Conservation (phyloP, 2,329 filamentous ascomycete species). For the Seiridium cupressi region DNA sequence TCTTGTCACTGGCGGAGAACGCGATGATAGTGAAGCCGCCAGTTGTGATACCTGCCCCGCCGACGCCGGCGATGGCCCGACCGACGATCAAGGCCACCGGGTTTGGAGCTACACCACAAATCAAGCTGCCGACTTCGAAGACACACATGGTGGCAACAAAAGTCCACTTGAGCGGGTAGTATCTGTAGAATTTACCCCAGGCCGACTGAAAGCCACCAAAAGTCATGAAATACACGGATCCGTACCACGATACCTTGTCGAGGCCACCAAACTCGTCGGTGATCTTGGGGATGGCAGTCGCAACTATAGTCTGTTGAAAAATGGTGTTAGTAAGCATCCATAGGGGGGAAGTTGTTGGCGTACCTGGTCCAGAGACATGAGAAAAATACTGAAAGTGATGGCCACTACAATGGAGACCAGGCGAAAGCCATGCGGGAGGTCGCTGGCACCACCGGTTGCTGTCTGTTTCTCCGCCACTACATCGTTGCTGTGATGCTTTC, state of each 20-base stretch:
- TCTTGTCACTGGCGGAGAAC: constrained; percentile 9
- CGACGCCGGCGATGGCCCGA: constrained; percentile 55
- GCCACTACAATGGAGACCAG: no score
- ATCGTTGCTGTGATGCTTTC: no score
- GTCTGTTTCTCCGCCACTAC: no score
- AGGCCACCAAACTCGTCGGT: constrained; percentile 36
- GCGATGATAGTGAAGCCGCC: not conserved
- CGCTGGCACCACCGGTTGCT: no score
- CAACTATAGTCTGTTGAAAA: not conserved
- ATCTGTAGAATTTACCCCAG: constrained; percentile 38
- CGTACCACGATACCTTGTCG: constrained; percentile 37
- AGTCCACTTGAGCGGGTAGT: constrained; percentile 31
- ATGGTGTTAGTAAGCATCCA: no score
- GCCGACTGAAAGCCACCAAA: constrained; percentile 36
- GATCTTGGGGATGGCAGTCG: constrained; percentile 33
- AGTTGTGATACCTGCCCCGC: constrained; percentile 48
- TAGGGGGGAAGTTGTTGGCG: no score
- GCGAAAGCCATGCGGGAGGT: no score
- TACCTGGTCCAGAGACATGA: no score
- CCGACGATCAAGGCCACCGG: constrained; percentile 55
- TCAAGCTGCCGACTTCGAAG: constrained; percentile 52
- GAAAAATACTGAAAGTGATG: no score
- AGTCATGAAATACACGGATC: constrained; percentile 34
- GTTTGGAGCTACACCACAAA: constrained; percentile 52
- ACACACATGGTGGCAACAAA: constrained; percentile 26